Base-by-base conservation (phyloP, 169 alveolate species). In the Plasmodium malariae region DNA sequence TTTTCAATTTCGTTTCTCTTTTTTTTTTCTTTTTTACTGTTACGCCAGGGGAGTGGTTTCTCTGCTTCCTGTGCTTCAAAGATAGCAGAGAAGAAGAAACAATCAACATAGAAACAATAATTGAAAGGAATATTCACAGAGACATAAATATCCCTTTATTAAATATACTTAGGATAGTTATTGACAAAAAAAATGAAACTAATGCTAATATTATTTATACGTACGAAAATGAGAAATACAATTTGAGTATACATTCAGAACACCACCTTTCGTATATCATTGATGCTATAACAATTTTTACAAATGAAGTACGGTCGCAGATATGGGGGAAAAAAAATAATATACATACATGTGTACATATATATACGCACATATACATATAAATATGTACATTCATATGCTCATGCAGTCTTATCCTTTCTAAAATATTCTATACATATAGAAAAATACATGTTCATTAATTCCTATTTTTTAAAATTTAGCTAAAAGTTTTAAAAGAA, bases 221-320 rank as follows among this genome's bases (percentile, higher is more conserved):
- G 19, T 86, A 86, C 70, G 87, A 43, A 62, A 70, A 69, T 55
- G 92, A 55, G 49, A 86, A 69, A 36, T 86, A 86, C 49, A 32
- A 55, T 40, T 57, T 86, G 51, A 55, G 87, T 32, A 86, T 86
- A 17, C 92, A 86, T 65, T 86, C 92, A 21, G 70, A 86, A 34
- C 19, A 55, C 2, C 19, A 86, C 40, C 87, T 86, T 2, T 86
- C 72, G 7, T 86, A 86, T 49, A 86, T 86, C 34, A 86, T 86
- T 24, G 92, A 86, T 37, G 92, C 92, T 30, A 86, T 86, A 37
- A 86, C 92, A 62, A 69, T 86, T 86, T 86, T 86, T 57, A 86
- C 92, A n/a, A 86, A 86, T 40, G 92, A 69, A 36, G 92, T 86
- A 86, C 40, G 55, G 5, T 57, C 28, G n/a, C 24, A 26, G n/a